Evolutionary conservation across 495 filamentous ascomycete species (phyloP).

Genomic region (Lasiosphaeria miniovina): DNA sequence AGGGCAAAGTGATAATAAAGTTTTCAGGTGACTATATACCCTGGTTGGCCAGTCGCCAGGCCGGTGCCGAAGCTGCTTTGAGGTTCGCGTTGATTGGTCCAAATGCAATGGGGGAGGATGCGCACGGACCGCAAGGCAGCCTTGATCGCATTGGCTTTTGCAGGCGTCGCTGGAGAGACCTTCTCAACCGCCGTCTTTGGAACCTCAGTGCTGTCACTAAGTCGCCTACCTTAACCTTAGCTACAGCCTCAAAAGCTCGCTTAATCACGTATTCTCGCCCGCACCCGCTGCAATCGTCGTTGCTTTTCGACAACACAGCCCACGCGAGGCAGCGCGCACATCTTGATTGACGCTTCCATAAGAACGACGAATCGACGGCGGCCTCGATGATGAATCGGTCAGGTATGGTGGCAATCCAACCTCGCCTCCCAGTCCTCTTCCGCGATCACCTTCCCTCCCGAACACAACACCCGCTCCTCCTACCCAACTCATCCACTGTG

Average conservation of each 20-base stretch:
- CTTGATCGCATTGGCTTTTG: conserved; percentile 12
- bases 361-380: conserved; percentile 3
- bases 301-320: conserved; percentile 13
- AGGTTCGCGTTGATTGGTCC: no score
- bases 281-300: neutral
- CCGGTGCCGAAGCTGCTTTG: no score
- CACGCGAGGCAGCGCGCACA: neutral
- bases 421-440: conserved; percentile 20
- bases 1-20: no score
- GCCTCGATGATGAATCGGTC: conserved; percentile 52
- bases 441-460: neutral
- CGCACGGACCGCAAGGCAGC: conserved; percentile 7
- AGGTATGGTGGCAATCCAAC: conserved; percentile 43
- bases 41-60: no score
- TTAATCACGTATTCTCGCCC: no score
- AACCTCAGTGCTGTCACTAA: no score
- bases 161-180: conserved; percentile 7
- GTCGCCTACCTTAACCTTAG: no score
- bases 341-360: neutral
- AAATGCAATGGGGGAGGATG: neutral
- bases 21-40: no score
- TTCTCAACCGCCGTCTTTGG: conserved; percentile 11
- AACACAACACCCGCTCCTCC: no score
- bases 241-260: no score
- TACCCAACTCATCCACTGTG: conserved; percentile 17